phyloP scores from a whole-genome alignment of 306 rosid genomes.

The Citrullus amarus region DNA sequence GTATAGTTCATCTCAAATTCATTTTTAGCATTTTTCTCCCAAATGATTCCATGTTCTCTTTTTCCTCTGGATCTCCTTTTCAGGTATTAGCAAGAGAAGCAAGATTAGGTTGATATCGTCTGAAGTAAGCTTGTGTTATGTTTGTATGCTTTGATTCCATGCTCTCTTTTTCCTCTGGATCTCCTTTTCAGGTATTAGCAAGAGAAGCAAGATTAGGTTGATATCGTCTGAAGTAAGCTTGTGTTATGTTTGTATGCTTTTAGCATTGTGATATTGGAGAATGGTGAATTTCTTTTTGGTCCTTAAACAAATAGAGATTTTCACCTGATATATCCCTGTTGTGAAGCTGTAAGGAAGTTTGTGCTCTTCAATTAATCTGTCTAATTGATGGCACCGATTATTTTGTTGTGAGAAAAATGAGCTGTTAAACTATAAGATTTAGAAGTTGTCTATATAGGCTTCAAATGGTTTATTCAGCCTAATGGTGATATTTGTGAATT shows the following conservation, averaged over 20 bases:
- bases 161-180: not conserved
- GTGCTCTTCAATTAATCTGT: not conserved
- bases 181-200: conserved; percentile 53
- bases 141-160: not conserved
- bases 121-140: not conserved
- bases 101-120: conserved; percentile 51
- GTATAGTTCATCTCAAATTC: not conserved
- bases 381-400: not conserved
- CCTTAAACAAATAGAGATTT: not conserved
- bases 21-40: not conserved
- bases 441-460: not conserved
- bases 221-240: not conserved
- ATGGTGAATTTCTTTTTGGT: not conserved
- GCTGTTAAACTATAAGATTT: not conserved
- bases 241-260: not conserved
- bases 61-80: not conserved
- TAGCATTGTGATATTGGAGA: not conserved
- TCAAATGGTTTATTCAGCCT: not conserved
- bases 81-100: conserved; percentile 95
- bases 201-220: conserved; percentile 94
- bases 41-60: not conserved
- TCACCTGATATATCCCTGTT: not conserved
- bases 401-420: not conserved
- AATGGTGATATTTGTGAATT: not conserved
- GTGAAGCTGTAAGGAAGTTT: not conserved